Evolutionary conservation across 768 basidiomycete species (phyloP), one percentile per base, ranked within the genome.

Genomic region (Boletus insuetus): DNA sequence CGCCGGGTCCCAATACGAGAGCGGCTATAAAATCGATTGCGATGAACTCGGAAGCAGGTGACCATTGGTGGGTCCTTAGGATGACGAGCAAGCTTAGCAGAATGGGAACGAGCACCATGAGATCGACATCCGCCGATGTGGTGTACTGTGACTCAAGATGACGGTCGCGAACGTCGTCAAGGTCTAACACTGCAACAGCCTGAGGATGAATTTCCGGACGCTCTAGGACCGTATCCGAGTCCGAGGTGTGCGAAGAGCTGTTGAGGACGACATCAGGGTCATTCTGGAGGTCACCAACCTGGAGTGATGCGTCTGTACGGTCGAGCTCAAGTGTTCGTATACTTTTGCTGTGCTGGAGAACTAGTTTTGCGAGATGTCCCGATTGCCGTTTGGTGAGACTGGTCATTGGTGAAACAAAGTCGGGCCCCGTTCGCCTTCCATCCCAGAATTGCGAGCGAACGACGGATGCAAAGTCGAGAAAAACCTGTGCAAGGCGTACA

Each of bases 371-470:
- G 3, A 62, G 52, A 40, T 56, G 56, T 17, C 59, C 63, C 10
- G 63, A 61, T 42, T 54, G 60, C 11, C 63, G 55, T 37, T 62
- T 61, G 19, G 48, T 42, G 31, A 64, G 57, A 29, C 63, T 59
- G 38, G 63, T 12, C 56, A 64, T 64, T 9, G 60, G 59, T 5
- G 34, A 34, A 46, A 64, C 20, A 34, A 64, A 65, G 4, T 64
- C 59, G 16, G 63, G 60, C 1, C 59, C 63, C 8, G 63, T 56
- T 43, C 59, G 56, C 46, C 54, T 58, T 48, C 59, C 56, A 53
- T 65, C 63, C 56, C 63, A 58, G 41, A 64, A 56, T 19, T 51
- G 61, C 10, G 63, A 64, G 11, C 34, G 34, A 45, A 58, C 48
- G 34, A 58, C 9, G 29, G 59, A 58, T 13, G 46, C 8, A 37